phyloP scores from a whole-genome alignment of 208 protist species.

The Trypanosomatidae sp. region DNA sequence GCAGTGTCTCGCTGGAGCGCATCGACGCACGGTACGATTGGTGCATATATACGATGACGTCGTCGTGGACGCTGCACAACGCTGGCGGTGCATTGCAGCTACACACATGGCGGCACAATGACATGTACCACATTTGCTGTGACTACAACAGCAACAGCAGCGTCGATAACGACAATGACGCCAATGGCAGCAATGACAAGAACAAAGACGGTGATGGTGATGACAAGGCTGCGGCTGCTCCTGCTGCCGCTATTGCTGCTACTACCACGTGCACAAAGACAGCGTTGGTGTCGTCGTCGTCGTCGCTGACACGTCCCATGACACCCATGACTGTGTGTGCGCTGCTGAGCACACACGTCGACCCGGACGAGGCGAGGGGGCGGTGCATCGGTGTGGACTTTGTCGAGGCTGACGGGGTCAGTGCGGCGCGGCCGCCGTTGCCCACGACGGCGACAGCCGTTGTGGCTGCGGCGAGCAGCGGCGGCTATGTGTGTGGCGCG shows the following conservation, averaged over 20 bases:
- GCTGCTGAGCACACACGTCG: too few relatives aligned
- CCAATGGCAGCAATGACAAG: slow-evolving; percentile 51
- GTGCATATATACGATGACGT: slow-evolving; percentile 18
- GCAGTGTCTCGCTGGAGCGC: slow-evolving; percentile 51
- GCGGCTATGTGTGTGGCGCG: too few relatives aligned
- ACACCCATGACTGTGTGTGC: too few relatives aligned
- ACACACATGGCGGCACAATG: slow-evolving; percentile 61
- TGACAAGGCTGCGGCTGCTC: too few relatives aligned
- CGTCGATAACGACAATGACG: slow-evolving; percentile 37
- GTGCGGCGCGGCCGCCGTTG: slow-evolving; percentile 19
- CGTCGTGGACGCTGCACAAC: slow-evolving; percentile 27
- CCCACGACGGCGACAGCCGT: slow-evolving; percentile 20
- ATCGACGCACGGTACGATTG: slow-evolving; percentile 61
- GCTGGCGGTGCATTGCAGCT: slow-evolving; percentile 35
- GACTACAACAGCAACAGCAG: slow-evolving; percentile 7
- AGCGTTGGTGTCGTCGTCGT: too few relatives aligned
- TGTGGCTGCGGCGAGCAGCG: too few relatives aligned
- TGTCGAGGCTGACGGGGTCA: too few relatives aligned
- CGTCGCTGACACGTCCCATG: too few relatives aligned
- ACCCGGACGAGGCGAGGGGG: too few relatives aligned
- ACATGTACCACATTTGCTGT: slow-evolving; percentile 39
- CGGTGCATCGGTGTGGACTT: slow-evolving; percentile 6
- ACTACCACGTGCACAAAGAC: too few relatives aligned
- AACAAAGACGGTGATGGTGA: slow-evolving; percentile 60
- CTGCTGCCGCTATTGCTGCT: too few relatives aligned